Percentiles rank a stretch among this genome's conserved stretches.
phyloP scores from a whole-genome alignment of 73 alveolate genomes.

The Durusdinium trenchii region DNA sequence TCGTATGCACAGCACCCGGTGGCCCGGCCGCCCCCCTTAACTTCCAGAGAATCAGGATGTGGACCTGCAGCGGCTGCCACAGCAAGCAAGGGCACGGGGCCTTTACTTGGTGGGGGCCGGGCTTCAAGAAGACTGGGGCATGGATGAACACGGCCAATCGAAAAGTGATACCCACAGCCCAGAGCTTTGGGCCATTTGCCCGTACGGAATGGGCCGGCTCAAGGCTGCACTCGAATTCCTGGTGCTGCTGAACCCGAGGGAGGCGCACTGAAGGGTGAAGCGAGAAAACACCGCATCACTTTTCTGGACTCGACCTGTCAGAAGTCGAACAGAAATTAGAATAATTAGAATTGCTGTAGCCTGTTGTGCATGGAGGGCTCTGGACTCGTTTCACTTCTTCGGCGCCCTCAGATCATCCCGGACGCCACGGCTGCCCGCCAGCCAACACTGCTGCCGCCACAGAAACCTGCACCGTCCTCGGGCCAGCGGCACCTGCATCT shows the following conservation, averaged over 20 bases:
- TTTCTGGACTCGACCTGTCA: no score
- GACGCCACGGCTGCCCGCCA: constrained; percentile 82
- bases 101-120: background rate
- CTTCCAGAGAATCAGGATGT: constrained; percentile 8
- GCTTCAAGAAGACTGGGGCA: background rate
- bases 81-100: constrained; percentile 44
- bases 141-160: background rate
- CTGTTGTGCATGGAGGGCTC: no score
- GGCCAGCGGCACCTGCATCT: no score
- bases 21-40: background rate
- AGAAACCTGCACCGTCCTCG: constrained; percentile 5
- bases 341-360: no score
- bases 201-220: no score
- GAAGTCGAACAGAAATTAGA: no score
- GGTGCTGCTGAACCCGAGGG: constrained; percentile 62
- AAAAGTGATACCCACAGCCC: background rate
- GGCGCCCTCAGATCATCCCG: constrained; percentile 37
- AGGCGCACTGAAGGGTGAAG: no score
- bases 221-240: constrained; percentile 79
- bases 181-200: background rate
- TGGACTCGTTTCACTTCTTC: no score
- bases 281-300: no score
- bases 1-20: background rate
- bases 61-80: constrained; percentile 42
- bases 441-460: constrained; percentile 73